A percentile compares a stretch with the other conserved stretches of the same genome.
Conservation (phyloP, 2,329 filamentous ascomycete genomes). For the Sporothrix phasma region DNA sequence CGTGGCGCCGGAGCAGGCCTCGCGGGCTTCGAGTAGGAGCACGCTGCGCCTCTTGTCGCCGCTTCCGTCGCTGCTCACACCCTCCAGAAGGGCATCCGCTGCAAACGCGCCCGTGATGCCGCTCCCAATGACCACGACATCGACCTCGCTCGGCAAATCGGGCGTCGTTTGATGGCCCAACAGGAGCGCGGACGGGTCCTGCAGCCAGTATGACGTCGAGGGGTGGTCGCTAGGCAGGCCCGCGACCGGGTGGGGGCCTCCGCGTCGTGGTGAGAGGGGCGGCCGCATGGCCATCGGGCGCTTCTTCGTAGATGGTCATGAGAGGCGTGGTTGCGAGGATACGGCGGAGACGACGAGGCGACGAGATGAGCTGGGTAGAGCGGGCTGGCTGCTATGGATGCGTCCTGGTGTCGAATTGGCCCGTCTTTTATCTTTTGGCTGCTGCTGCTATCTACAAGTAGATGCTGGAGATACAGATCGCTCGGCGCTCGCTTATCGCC, state of each 20-base stretch:
- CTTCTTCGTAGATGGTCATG: constrained; percentile 20
- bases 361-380: no score
- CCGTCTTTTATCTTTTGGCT: no score
- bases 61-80: constrained; percentile 16
- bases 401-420: no score
- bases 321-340: neutral
- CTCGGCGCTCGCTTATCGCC: neutral
- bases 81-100: constrained; percentile 48
- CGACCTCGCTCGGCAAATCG: constrained; percentile 50
- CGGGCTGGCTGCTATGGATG: no score
- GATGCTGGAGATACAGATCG: no score
- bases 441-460: no score
- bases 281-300: constrained; percentile 18
- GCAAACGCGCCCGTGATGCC: constrained; percentile 69
- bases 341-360: no score
- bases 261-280: neutral
- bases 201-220: constrained; percentile 65
- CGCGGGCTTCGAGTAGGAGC: constrained; percentile 66
- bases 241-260: constrained; percentile 22
- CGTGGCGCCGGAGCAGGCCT: constrained; percentile 75
- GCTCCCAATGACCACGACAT: constrained; percentile 63
- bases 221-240: constrained; percentile 52
- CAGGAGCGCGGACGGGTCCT: constrained; percentile 52
- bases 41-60: constrained; percentile 43
- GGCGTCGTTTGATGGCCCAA: constrained; percentile 58